Evolutionary conservation across 768 basidiomycete species (phyloP), one percentile per base, ranked within the genome.

Genomic region (Phylloporus arenicola): DNA sequence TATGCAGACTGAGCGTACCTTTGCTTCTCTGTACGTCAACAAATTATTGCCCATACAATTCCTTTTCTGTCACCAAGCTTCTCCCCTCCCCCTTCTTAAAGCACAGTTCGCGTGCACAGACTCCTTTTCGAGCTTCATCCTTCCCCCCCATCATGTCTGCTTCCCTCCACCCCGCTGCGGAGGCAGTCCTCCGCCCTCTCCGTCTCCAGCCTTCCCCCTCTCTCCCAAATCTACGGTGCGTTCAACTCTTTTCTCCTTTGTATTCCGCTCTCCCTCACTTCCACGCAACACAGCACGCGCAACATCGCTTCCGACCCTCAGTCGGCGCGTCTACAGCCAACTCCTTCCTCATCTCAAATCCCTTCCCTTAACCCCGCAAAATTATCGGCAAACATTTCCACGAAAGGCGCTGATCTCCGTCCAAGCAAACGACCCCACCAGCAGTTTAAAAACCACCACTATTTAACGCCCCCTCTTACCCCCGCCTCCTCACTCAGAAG

Each of bases 401-500:
- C 29, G 41, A 60, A 58, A 29, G 62, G 57, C 35, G n/a, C 45
- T 2, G 64, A 67, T 47, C 22, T 42, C 5, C 61, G 53, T 43
- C 29, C 40, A 44, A 24, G 25, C 11, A 67, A 55, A 45, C 61
- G 52, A 10, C 25, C 56, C 20, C 52, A 29, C 24, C 66, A 61
- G 22, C 59, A 59, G 24, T 37, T 63, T 16, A 68, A 57, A 45
- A 64, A 65, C 17, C 63, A 68, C 22, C 60, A 67, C 20, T 70
- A 82, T 38, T 71, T 85, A 46, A 86, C 84, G 0, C 84, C 84
- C 30, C 86, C 84, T 11, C 74, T 87, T 39, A 86, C 85, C 1
- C 85, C 85, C 1, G 81, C 85, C 1, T 83, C 82, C 8, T 75
- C 76, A 1, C 70, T 77, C 56, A 70, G 64, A 49, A 68, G 67